Conservation (phyloP, 2,329 filamentous ascomycete species). For the Tolypocladium inflatum region DNA sequence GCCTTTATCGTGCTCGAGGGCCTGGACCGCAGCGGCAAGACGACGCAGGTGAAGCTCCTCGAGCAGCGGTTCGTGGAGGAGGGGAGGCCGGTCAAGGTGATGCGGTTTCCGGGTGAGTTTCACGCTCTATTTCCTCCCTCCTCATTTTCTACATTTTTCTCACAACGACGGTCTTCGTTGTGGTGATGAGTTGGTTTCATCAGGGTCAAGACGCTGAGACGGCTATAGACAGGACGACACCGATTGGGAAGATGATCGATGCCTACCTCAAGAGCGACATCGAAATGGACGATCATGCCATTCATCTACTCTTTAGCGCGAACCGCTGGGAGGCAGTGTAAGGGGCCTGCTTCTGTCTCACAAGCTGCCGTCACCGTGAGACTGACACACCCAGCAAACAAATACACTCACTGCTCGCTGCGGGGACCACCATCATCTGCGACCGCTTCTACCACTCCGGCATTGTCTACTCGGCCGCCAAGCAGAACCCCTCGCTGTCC, state of each 20-base stretch:
- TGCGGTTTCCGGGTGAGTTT: slow-evolving; percentile 48
- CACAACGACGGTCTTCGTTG: no score
- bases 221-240: slow-evolving; percentile 62
- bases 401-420: slow-evolving; percentile 44
- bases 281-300: slow-evolving; percentile 76
- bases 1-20: slow-evolving; percentile 80
- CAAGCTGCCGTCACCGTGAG: not conserved
- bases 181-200: not conserved
- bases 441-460: slow-evolving; percentile 96
- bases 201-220: not conserved
- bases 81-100: slow-evolving; percentile 38
- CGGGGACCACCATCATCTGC: slow-evolving; percentile 68
- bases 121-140: not conserved
- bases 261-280: slow-evolving; percentile 64
- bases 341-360: slow-evolving; percentile 14
- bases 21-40: slow-evolving; percentile 84
- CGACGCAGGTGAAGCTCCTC: slow-evolving; percentile 72
- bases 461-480: slow-evolving; percentile 86
- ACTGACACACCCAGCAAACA: slow-evolving; percentile 27
- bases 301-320: slow-evolving; percentile 82
- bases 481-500: slow-evolving; percentile 59
- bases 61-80: slow-evolving; percentile 41
- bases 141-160: no score
- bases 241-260: slow-evolving; percentile 82
- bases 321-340: slow-evolving; percentile 76